Evolutionary conservation across 140 eudicot species (phyloP).

Genomic region (Ambrosia hybrid): DNA sequence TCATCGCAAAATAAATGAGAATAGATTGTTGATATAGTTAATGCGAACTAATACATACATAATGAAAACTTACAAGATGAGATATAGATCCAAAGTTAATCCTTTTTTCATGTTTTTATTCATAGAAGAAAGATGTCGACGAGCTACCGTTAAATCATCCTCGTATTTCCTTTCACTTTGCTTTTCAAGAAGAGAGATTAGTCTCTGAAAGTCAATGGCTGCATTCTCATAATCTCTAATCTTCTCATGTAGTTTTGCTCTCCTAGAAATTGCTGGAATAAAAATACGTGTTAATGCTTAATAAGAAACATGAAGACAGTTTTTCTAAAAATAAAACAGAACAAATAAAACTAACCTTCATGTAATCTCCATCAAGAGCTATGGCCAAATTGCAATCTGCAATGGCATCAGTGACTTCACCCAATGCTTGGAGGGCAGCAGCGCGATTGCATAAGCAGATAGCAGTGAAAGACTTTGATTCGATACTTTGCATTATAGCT

Average conservation of each 20-base stretch:
- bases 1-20: conserved; percentile 6
- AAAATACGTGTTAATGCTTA: background rate
- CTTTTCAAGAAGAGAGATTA: conserved; percentile 64
- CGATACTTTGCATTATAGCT: conserved; percentile 55
- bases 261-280: conserved; percentile 75
- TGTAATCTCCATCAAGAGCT: conserved; percentile 75
- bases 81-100: conserved; percentile 56
- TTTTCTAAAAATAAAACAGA: background rate
- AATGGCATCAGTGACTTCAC: conserved; percentile 82
- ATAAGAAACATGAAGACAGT: background rate
- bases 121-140: conserved; percentile 54
- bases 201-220: conserved; percentile 54
- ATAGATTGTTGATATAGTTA: background rate
- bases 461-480: conserved; percentile 76
- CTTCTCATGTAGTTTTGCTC: conserved; percentile 88
- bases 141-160: conserved; percentile 59
- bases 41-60: background rate
- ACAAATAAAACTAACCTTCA: conserved; percentile 49
- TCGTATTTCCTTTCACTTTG: conserved; percentile 34
- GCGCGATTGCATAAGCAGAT: conserved; percentile 96
- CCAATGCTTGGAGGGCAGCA: conserved; percentile 88
- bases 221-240: conserved; percentile 88
- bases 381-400: conserved; percentile 91
- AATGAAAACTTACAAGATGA: conserved; percentile 61
- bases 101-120: conserved; percentile 56